phyloP scores from a whole-genome alignment of 495 filamentous ascomycete genomes.

The Margaritispora aquatica region DNA sequence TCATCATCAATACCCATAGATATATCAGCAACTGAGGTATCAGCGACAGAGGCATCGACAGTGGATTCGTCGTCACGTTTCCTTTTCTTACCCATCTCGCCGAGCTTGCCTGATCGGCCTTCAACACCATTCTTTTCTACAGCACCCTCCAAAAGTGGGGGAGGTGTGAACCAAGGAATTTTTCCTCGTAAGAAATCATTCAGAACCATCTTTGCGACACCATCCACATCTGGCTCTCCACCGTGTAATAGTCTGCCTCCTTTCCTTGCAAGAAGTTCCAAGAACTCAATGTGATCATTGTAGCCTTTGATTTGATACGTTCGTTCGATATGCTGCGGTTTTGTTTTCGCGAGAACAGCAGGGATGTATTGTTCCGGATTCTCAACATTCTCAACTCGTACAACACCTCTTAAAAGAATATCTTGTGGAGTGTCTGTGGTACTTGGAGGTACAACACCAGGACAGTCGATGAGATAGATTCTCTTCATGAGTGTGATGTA shows the following conservation, averaged over 20 bases:
- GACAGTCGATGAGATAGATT: slow-evolving; percentile 96
- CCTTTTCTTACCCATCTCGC: slow-evolving; percentile 54
- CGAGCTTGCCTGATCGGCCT: slow-evolving; percentile 46
- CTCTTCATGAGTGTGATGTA: slow-evolving; percentile 96
- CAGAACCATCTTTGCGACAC: slow-evolving; percentile 90
- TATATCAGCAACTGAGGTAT: neutral
- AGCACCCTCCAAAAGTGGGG: slow-evolving; percentile 54
- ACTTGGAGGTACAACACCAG: slow-evolving; percentile 89
- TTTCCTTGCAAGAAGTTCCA: slow-evolving; percentile 83
- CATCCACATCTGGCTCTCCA: slow-evolving; percentile 88
- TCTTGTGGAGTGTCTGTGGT: slow-evolving; percentile 74
- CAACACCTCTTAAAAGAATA: slow-evolving; percentile 86
- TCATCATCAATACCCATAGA: slow-evolving; percentile 14
- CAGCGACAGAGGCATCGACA: slow-evolving; percentile 25
- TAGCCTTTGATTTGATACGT: slow-evolving; percentile 84
- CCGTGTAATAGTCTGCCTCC: slow-evolving; percentile 78
- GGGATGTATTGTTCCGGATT: slow-evolving; percentile 94
- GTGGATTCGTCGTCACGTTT: slow-evolving; percentile 43
- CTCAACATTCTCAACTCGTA: slow-evolving; percentile 90
- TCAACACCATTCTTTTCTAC: slow-evolving; percentile 50
- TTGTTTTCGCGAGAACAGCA: slow-evolving; percentile 70
- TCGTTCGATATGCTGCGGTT: slow-evolving; percentile 81
- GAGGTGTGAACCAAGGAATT: slow-evolving; percentile 89
- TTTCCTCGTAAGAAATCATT: slow-evolving; percentile 95
- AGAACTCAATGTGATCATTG: slow-evolving; percentile 68